phyloP scores from a whole-genome alignment of 2,329 filamentous ascomycete genomes.

The Camptophora hylomeconis region DNA sequence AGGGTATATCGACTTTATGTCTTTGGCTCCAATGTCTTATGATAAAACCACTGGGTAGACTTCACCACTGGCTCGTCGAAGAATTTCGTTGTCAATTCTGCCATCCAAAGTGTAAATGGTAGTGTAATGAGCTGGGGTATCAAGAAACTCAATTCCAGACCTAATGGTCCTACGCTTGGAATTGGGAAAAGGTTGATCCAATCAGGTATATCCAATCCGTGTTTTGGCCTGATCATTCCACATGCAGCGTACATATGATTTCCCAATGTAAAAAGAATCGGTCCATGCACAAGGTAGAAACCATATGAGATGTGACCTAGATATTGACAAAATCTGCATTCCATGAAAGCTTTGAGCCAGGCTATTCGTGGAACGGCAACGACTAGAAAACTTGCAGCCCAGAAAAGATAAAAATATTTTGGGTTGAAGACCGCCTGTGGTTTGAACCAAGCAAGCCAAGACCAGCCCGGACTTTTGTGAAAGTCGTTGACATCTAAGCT shows the following conservation, averaged over 20 bases:
- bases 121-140: conserved; percentile 46
- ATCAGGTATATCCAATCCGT: conserved; percentile 37
- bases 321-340: conserved; percentile 29
- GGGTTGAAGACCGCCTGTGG: conserved; percentile 52
- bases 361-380: conserved; percentile 43
- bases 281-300: conserved; percentile 35
- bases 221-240: conserved; percentile 40
- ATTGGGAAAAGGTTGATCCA: conserved; percentile 47
- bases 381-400: conserved; percentile 45
- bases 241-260: conserved; percentile 51
- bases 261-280: conserved; percentile 39
- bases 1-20: too few species aligned
- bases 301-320: conserved; percentile 35
- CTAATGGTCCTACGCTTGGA: conserved; percentile 43
- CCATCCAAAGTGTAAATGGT: conserved; percentile 46
- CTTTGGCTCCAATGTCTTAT: conserved; percentile 26
- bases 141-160: conserved; percentile 48
- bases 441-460: conserved; percentile 29
- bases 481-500: conserved; percentile 26
- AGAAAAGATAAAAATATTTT: conserved; percentile 58
- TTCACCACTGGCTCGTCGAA: conserved; percentile 50
- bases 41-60: conserved; percentile 46
- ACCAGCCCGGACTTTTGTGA: conserved; percentile 12
- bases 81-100: conserved; percentile 42
- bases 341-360: conserved; percentile 39